Percentiles rank a stretch among this genome's conserved stretches.
phyloP scores from a whole-genome alignment of 2,329 filamentous ascomycete species.

The Penicillium sp. region DNA sequence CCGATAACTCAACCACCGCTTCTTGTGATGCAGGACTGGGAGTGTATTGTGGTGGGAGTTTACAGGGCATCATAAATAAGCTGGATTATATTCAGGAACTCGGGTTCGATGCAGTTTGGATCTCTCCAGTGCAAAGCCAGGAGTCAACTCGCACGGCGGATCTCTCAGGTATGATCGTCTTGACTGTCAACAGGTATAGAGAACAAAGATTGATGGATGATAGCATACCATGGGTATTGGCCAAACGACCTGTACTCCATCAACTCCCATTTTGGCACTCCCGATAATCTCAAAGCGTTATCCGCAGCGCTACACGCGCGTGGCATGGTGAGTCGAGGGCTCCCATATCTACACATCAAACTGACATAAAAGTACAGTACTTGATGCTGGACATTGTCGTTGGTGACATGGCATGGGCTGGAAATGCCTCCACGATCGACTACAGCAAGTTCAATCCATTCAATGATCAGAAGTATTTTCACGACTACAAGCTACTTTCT shows the following conservation, averaged over 20 bases:
- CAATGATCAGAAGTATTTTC: background rate
- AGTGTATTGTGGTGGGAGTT: background rate
- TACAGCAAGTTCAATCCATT: background rate
- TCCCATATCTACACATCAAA: background rate
- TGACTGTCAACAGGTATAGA: background rate
- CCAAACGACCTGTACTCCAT: background rate
- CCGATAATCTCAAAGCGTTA: background rate
- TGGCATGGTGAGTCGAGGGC: background rate
- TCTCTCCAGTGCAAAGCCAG: background rate
- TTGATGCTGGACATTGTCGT: background rate
- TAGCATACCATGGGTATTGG: background rate
- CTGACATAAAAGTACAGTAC: background rate
- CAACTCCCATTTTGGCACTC: background rate
- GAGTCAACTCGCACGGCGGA: background rate
- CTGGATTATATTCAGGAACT: background rate
- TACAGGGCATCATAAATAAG: background rate
- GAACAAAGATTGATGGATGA: background rate
- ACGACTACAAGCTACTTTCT: background rate
- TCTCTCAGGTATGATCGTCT: background rate
- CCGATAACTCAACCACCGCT: background rate
- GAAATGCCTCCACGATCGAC: background rate
- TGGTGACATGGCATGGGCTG: background rate
- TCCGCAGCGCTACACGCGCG: background rate
- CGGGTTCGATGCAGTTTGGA: background rate
- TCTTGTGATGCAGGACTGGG: background rate